A percentile compares a stretch with the other conserved stretches of the same genome.
Evolutionary conservation across 1,139 yeast species (phyloP).

Genomic region (Magnusiomyces ingens): DNA sequence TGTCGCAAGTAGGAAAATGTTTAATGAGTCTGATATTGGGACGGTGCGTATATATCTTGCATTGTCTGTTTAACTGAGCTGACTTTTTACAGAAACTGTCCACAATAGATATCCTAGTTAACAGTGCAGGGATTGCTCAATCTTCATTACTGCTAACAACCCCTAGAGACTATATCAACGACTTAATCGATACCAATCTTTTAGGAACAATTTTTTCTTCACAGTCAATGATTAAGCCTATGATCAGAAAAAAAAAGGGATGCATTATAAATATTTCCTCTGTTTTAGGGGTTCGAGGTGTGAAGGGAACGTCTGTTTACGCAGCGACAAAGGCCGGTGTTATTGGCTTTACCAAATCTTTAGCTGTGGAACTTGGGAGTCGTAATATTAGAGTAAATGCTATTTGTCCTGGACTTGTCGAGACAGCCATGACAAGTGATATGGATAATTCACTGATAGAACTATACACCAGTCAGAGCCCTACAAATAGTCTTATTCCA

Average conservation of each 20-base stretch:
- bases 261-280: conserved; percentile 67
- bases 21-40: conserved; percentile 21
- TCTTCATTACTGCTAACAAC: conserved; percentile 47
- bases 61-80: conserved; percentile 16
- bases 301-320: conserved; percentile 67
- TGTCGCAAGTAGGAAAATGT: conserved; percentile 33
- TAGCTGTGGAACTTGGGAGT: conserved; percentile 55
- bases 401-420: conserved; percentile 69
- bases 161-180: conserved; percentile 38
- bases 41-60: conserved; percentile 11
- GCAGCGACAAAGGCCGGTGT: conserved; percentile 76
- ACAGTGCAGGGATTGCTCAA: conserved; percentile 80
- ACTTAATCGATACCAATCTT: conserved; percentile 55
- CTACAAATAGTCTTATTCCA: conserved; percentile 25
- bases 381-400: conserved; percentile 53
- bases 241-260: conserved; percentile 41
- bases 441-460: conserved; percentile 18
- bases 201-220: conserved; percentile 58
- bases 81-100: conserved; percentile 11
- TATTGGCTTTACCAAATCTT: conserved; percentile 53
- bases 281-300: conserved; percentile 45
- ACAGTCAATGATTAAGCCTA: conserved; percentile 42
- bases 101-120: conserved; percentile 47
- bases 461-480: conserved; percentile 19
- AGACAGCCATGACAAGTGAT: conserved; percentile 56